Conservation (phyloP, 78 protist genomes). For the Dictyostelium discoideum region dicty_2.7 NC_007091.3:3062501-3063000, state of each 20-base stretch:
- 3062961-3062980: conserved; percentile 51
- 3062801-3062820: not conserved
- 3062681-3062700: conserved; percentile 33
- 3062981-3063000: not conserved
- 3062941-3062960: conserved; percentile 19
- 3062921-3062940: conserved; percentile 21
- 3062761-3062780: not conserved
- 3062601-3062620: conserved; percentile 27
- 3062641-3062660: conserved; percentile 30
- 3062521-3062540: conserved; percentile 36
- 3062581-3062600: conserved; percentile 66
- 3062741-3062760: conserved; percentile 22
- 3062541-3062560: conserved; percentile 37
- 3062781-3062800: conserved; percentile 2
- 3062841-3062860: conserved; percentile 58
- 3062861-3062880: conserved; percentile 64
- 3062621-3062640: conserved; percentile 49
- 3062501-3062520: conserved; percentile 28
- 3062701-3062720: not conserved
- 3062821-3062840: conserved; percentile 24
- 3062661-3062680: conserved; percentile 11
- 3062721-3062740: conserved; percentile 18
- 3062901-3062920: conserved; percentile 25
- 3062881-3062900: conserved; percentile 28
- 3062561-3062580: conserved; percentile 52